Conservation (phyloP, 768 basidiomycete genomes). For the Podaxis sp. region DNA sequence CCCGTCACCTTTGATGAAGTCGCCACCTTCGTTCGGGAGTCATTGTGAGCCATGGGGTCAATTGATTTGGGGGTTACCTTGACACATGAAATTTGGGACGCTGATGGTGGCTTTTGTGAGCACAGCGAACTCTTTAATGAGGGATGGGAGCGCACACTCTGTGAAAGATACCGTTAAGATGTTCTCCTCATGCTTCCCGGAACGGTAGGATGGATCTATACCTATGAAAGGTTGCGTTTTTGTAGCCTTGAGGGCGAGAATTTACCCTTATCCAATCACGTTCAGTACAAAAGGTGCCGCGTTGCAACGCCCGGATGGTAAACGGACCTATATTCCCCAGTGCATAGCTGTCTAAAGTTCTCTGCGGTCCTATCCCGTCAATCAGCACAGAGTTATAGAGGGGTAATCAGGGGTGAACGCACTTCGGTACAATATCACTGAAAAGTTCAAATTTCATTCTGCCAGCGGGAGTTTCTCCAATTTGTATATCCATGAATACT, state of each 20-base stretch:
- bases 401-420: slow-evolving; percentile 23
- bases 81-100: slow-evolving; percentile 95
- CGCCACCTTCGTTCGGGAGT: slow-evolving; percentile 60
- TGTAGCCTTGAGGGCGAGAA: slow-evolving; percentile 87
- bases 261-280: slow-evolving; percentile 50
- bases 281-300: neutral
- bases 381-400: neutral
- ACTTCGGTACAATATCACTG: slow-evolving; percentile 96
- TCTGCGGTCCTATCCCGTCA: slow-evolving; percentile 75
- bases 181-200: neutral
- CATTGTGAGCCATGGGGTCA: neutral
- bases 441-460: slow-evolving; percentile 97
- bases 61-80: slow-evolving; percentile 52
- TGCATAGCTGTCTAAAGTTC: slow-evolving; percentile 96
- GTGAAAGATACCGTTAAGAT: slow-evolving; percentile 20
- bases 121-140: neutral
- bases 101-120: slow-evolving; percentile 36
- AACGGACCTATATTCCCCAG: slow-evolving; percentile 88
- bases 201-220: slow-evolving; percentile 33
- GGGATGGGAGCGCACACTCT: slow-evolving; percentile 64
- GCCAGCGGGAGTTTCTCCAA: slow-evolving; percentile 95
- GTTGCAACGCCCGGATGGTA: neutral
- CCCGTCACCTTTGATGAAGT: slow-evolving; percentile 93
- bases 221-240: slow-evolving; percentile 91
- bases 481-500: slow-evolving; percentile 96